Conservation (phyloP, 805 yeast species). For the Clavispora vitiphila region DNA sequence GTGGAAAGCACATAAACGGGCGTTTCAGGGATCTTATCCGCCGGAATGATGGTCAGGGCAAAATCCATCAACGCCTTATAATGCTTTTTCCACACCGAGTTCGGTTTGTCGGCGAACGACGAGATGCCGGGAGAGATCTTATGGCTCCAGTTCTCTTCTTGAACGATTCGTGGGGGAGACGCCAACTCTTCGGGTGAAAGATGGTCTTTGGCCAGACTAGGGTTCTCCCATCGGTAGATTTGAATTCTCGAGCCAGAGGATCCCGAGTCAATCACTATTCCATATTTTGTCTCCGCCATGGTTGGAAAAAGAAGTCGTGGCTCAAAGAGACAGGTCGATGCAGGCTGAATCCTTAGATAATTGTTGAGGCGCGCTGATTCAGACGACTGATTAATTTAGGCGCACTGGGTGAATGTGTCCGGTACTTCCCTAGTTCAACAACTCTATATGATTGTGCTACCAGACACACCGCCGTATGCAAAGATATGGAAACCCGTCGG, state of each 20-base stretch:
- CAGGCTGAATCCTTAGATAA: too few relatives aligned
- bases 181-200: constrained; percentile 32
- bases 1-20: constrained; percentile 93
- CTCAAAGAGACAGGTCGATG: not conserved
- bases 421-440: not conserved
- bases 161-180: constrained; percentile 65
- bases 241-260: constrained; percentile 91
- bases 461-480: constrained; percentile 31
- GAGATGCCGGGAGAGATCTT: constrained; percentile 87
- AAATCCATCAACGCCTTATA: constrained; percentile 57
- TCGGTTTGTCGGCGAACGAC: constrained; percentile 43
- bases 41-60: constrained; percentile 71
- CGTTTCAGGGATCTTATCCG: constrained; percentile 52
- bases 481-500: constrained; percentile 4
- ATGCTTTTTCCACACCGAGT: constrained; percentile 67
- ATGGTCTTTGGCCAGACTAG: constrained; percentile 14
- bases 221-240: constrained; percentile 73
- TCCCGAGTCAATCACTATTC: constrained; percentile 91
- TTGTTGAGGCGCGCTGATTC: too few relatives aligned
- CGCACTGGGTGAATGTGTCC: not conserved
- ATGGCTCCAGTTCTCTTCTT: constrained; percentile 61
- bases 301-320: not conserved
- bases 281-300: constrained; percentile 42
- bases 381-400: not conserved
- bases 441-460: constrained; percentile 26